Evolutionary conservation across 768 basidiomycete genomes (phyloP).

Genomic region (Coprinellus aureogranulatus): DNA sequence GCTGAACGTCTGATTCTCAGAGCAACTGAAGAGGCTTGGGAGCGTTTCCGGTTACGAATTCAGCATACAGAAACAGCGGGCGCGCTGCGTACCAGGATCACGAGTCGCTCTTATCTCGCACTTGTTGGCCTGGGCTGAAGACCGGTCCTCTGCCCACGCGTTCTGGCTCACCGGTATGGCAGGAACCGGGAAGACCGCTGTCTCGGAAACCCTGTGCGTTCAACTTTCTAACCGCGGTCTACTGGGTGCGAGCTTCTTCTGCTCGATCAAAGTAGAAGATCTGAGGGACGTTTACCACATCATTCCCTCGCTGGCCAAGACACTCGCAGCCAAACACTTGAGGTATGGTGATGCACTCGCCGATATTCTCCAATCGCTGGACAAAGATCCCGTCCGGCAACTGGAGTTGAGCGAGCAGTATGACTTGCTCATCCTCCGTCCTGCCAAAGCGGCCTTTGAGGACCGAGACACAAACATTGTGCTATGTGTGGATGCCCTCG

Average conservation of each 20-base stretch:
- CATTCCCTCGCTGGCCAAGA: neutral
- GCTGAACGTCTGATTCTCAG: too few relatives aligned
- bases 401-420: neutral
- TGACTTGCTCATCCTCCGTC: neutral
- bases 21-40: neutral
- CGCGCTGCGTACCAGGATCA: neutral
- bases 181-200: slow-evolving; percentile 11
- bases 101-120: neutral
- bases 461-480: neutral
- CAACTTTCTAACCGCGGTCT: neutral
- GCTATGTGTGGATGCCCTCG: slow-evolving; percentile 21
- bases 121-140: neutral
- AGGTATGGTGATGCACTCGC: neutral
- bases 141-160: neutral
- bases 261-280: neutral
- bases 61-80: neutral
- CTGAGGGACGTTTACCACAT: neutral
- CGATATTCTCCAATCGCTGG: neutral
- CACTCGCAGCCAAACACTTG: neutral
- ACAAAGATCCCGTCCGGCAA: too few relatives aligned
- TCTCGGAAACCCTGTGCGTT: slow-evolving; percentile 5
- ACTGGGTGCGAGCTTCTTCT: slow-evolving; percentile 8
- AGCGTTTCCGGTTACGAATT: neutral
- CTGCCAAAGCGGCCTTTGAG: neutral
- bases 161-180: slow-evolving; percentile 7